A percentile compares a stretch with the other conserved stretches of the same genome.
Evolutionary conservation across 768 basidiomycete species (phyloP).

Genomic region (Candolleomyces eurysporus): DNA sequence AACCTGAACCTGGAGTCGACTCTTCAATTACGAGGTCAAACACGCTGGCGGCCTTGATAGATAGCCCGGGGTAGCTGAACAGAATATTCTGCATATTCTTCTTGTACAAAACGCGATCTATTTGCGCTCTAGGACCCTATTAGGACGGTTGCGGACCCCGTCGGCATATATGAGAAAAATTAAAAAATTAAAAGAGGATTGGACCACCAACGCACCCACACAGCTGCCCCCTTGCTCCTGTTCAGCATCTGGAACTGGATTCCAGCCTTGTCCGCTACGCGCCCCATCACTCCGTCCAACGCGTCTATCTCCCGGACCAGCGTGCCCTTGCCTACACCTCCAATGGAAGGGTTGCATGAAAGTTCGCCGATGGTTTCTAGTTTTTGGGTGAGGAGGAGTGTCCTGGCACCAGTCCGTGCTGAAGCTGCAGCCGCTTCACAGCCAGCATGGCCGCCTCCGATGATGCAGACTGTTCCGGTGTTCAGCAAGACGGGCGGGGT

Average conservation of each 20-base stretch:
- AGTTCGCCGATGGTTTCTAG: constrained; percentile 77
- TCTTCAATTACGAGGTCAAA: constrained; percentile 74
- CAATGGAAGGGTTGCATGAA: constrained; percentile 91
- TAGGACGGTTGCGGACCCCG: not conserved
- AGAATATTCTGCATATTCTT: constrained; percentile 73
- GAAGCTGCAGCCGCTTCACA: constrained; percentile 89
- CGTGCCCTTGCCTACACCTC: constrained; percentile 90
- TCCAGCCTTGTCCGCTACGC: constrained; percentile 86
- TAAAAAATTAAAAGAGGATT: constrained; percentile 1
- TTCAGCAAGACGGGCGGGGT: not conserved
- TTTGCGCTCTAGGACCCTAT: constrained; percentile 89
- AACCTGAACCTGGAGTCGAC: constrained; percentile 27
- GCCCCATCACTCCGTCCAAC: constrained; percentile 82
- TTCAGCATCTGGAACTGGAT: constrained; percentile 89
- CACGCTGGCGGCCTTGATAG: constrained; percentile 70
- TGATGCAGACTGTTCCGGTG: constrained; percentile 61
- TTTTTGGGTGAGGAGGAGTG: constrained; percentile 79
- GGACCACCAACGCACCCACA: constrained; percentile 57
- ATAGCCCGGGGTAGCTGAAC: constrained; percentile 63
- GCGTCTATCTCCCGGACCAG: constrained; percentile 91
- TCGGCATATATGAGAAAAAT: not conserved
- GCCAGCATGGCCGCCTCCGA: constrained; percentile 92
- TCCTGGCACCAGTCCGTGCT: constrained; percentile 79
- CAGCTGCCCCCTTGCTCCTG: constrained; percentile 81
- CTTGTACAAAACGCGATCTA: constrained; percentile 84